Conservation (phyloP, 2,329 filamentous ascomycete genomes). For the Cladophialophora psammophila region DNA sequence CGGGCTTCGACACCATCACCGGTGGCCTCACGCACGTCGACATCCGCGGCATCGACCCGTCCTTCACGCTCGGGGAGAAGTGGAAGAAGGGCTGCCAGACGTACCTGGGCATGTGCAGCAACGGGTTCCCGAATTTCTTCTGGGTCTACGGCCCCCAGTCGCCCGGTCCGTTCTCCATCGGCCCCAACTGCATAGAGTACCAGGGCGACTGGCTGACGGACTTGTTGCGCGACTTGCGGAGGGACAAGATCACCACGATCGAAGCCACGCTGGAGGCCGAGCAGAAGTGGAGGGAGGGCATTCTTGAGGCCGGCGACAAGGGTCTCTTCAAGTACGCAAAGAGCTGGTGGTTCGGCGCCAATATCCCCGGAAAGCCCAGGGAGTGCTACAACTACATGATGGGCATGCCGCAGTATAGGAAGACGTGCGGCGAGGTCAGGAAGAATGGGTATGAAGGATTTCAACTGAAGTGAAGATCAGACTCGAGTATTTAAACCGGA, state of each 20-base stretch:
- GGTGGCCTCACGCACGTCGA: constrained; percentile 51
- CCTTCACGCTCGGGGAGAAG: constrained; percentile 26
- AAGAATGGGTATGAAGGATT: constrained; percentile 1
- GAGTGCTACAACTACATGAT: constrained; percentile 44
- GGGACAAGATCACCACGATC: background rate
- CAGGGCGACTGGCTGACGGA: constrained; percentile 60
- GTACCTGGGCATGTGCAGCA: constrained; percentile 50
- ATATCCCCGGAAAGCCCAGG: constrained; percentile 59
- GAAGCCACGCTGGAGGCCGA: constrained; percentile 57
- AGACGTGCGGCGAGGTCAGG: background rate
- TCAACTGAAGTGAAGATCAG: background rate
- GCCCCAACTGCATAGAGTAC: constrained; percentile 60
- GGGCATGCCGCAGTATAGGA: constrained; percentile 19
- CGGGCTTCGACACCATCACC: constrained; percentile 54
- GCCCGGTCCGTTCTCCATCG: constrained; percentile 53
- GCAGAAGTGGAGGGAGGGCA: constrained; percentile 57
- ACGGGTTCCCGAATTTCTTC: constrained; percentile 55
- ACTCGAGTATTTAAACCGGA: background rate
- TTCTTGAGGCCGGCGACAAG: constrained; percentile 44
- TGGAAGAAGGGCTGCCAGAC: constrained; percentile 48
- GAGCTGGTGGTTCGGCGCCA: constrained; percentile 59
- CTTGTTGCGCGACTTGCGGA: background rate
- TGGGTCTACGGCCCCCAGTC: constrained; percentile 62
- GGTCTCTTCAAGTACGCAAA: constrained; percentile 61
- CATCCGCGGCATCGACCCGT: constrained; percentile 47